A percentile compares a stretch with the other conserved stretches of the same genome.
phyloP scores from a whole-genome alignment of 2,329 filamentous ascomycete species.

The Myriosclerotinia duriaeana region DNA sequence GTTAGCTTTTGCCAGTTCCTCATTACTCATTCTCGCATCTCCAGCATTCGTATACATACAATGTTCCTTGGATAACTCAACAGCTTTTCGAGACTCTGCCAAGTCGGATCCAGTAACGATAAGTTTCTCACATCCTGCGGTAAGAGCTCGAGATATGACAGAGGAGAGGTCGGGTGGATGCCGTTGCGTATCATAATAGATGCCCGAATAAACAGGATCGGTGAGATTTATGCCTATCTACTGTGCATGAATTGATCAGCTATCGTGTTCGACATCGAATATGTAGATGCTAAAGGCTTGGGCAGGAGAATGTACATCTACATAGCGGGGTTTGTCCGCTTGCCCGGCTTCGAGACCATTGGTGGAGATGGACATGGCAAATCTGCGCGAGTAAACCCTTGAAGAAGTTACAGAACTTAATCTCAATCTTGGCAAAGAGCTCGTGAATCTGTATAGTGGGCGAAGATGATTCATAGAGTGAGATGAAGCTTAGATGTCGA shows the following conservation, averaged over 20 bases:
- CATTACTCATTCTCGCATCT: not conserved
- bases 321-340: constrained; percentile 20
- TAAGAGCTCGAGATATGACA: constrained; percentile 74
- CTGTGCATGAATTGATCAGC: constrained; percentile 26
- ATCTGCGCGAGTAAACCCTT: not conserved
- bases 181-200: constrained; percentile 74
- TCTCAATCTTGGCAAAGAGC: not conserved
- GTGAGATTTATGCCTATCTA: constrained; percentile 94
- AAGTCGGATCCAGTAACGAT: constrained; percentile 93
- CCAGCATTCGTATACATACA: constrained; percentile 52
- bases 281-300: not conserved
- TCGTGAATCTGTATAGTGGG: not conserved
- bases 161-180: constrained; percentile 73
- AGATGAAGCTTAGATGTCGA: not conserved
- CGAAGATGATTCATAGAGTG: constrained; percentile 15
- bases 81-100: constrained; percentile 70
- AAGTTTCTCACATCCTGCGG: constrained; percentile 81
- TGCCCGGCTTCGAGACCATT: not conserved
- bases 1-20: constrained; percentile 25
- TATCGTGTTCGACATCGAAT: not conserved
- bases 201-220: constrained; percentile 83
- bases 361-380: constrained; percentile 12
- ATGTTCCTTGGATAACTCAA: constrained; percentile 71
- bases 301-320: constrained; percentile 22
- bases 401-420: not conserved